Evolutionary conservation across 129 eudicot species (phyloP), one percentile per base, ranked within the genome.

Genomic region (Ambrosia trifida): DNA sequence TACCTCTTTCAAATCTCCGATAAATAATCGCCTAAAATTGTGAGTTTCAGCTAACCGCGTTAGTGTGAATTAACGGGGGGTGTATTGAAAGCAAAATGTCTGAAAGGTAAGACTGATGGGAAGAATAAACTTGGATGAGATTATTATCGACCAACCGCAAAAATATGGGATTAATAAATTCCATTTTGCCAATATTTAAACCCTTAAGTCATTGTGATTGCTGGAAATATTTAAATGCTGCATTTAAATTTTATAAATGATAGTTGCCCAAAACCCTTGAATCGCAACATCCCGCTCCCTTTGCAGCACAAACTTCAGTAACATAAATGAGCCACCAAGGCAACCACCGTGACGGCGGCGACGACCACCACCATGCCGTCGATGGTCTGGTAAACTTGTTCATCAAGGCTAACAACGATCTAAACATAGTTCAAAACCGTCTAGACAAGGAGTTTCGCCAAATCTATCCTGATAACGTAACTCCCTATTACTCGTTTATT

Each of bases 401-500:
- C 14, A 79, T 76, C 20, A 85, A 83, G 53, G 96, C 96, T 14
- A 81, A 85, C 72, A 79, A 83, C 78, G 88, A 85, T 33, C 96
- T 88, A 80, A 83, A 70, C 17, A 28, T 83, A 28, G 83, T 83
- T 45, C 87, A 88, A 31, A 73, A 81, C 62, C 84, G 81, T n/a
- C 87, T 88, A 36, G 82, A 85, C 4, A 81, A 81, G 61, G 96
- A 88, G 74, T 92, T 92, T 59, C 80, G 83, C 20, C 89, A 84
- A 67, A 75, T 85, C 28, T 92, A 88, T 51, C 96, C 96, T 11
- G 85, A 85, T 68, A 78, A 92, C 78, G 96, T 92, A 74, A 30
- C 72, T 28, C 73, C 20, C 56, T 20, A 3, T 1, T 5, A 3
- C 50, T 7, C 51, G 0, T 9, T 64, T 43, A n/a, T 72, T 61